Conservation (phyloP, 116 monocot species). For the Phalaenopsis hybrid region DNA sequence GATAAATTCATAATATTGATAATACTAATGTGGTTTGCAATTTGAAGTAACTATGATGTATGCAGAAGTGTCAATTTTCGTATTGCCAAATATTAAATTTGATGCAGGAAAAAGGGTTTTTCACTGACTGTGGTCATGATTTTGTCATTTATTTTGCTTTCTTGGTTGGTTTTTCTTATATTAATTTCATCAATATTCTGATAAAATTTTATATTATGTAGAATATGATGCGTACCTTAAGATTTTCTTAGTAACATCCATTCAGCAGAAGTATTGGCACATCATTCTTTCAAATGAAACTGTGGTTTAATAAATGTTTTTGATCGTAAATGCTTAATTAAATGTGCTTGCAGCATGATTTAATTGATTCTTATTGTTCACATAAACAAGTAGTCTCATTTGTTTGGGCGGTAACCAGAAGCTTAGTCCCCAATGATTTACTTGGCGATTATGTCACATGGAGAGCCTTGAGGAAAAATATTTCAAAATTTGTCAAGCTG, state of each 20-base stretch:
- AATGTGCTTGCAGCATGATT: constrained; percentile 14
- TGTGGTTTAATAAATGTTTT: not conserved
- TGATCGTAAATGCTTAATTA: not conserved
- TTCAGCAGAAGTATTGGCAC: not conserved
- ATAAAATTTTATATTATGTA: not conserved
- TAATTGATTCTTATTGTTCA: constrained; percentile 33
- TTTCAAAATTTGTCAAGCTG: constrained; percentile 70
- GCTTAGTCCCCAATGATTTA: constrained; percentile 55
- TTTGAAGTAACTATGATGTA: not conserved
- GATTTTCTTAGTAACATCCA: not conserved
- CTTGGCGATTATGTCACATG: constrained; percentile 58
- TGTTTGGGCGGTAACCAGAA: constrained; percentile 74
- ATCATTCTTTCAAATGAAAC: not conserved
- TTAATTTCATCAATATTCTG: not conserved
- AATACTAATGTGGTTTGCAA: not conserved
- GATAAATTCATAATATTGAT: not conserved
- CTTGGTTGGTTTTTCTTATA: not conserved
- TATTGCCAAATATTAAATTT: not conserved
- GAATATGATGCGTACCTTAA: not conserved
- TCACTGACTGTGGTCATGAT: not conserved
- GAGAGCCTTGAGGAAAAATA: constrained; percentile 74
- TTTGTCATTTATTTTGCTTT: not conserved
- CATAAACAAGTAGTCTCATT: constrained; percentile 67
- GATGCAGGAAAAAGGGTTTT: not conserved
- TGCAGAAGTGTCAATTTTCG: not conserved